Conservation (phyloP, 208 protist species). For the Crithidia brevicula region DNA sequence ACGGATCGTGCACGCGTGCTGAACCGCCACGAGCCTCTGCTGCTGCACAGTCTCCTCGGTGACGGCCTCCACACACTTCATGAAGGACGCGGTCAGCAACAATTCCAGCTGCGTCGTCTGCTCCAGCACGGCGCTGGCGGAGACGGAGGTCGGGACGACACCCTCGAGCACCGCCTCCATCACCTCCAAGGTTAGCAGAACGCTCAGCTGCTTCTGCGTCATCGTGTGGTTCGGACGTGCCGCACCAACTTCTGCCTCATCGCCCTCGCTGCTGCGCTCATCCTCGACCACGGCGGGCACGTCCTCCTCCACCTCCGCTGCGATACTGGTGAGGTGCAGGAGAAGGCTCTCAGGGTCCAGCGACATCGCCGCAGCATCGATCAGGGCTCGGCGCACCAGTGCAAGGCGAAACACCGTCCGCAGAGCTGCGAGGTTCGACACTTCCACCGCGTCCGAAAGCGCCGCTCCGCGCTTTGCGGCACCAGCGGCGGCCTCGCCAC, state of each 20-base stretch:
- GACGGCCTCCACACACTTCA: conserved; percentile 15
- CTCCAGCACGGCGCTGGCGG: conserved; percentile 68
- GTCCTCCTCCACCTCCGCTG: conserved; percentile 9
- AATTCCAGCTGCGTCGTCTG: conserved; percentile 81
- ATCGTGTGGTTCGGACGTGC: background rate
- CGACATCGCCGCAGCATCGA: conserved; percentile 46
- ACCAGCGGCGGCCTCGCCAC: conserved; percentile 3
- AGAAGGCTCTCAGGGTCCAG: conserved; percentile 73
- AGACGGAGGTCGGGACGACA: conserved; percentile 64
- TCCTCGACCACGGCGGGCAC: background rate
- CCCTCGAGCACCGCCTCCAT: conserved; percentile 71
- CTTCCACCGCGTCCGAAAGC: conserved; percentile 11
- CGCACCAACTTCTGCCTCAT: background rate
- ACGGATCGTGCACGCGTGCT: conserved; percentile 59
- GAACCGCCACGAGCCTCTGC: conserved; percentile 13
- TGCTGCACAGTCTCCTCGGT: conserved; percentile 2
- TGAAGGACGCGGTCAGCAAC: conserved; percentile 55
- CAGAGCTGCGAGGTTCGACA: conserved; percentile 30
- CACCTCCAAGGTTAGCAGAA: conserved; percentile 64
- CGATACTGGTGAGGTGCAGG: conserved; percentile 33
- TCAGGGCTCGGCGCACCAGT: conserved; percentile 41
- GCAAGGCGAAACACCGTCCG: conserved; percentile 48
- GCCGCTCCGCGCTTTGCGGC: conserved; percentile 4
- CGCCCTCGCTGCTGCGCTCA: conserved; percentile 4
- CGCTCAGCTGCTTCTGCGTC: conserved; percentile 28